Conservation (phyloP, 2,329 filamentous ascomycete species). For the Ceratocystis smalleyi region DNA sequence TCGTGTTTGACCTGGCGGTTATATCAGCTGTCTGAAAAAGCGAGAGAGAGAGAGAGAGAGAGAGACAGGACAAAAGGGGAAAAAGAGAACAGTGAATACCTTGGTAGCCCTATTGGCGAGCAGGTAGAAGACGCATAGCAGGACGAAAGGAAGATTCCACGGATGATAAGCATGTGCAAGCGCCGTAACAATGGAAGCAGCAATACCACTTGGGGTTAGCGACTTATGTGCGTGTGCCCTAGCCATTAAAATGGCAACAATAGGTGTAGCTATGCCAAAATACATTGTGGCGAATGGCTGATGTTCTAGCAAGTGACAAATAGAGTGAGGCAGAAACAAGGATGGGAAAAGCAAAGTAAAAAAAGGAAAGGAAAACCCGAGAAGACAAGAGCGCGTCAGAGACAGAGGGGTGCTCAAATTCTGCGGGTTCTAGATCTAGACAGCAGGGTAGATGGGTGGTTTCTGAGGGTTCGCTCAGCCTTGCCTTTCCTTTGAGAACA, state of each 20-base stretch:
- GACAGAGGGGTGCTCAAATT: background rate
- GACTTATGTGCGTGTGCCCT: slow-evolving; percentile 58
- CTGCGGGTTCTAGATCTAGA: too few relatives aligned
- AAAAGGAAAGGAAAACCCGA: background rate
- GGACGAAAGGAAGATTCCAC: slow-evolving; percentile 77
- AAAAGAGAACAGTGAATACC: slow-evolving; percentile 28
- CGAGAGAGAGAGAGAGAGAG: background rate
- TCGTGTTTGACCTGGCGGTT: slow-evolving; percentile 60
- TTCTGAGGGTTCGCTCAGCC: background rate
- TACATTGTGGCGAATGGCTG: slow-evolving; percentile 33
- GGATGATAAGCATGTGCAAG: slow-evolving; percentile 76
- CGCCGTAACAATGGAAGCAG: slow-evolving; percentile 58
- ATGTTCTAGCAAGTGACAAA: too few relatives aligned
- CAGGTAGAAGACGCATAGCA: slow-evolving; percentile 74
- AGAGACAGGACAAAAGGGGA: background rate
- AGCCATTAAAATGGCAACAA: slow-evolving; percentile 44
- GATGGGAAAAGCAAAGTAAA: background rate
- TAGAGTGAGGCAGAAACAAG: background rate
- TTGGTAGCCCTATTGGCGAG: slow-evolving; percentile 73
- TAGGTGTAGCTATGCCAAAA: slow-evolving; percentile 40
- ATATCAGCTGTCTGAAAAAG: slow-evolving; percentile 17
- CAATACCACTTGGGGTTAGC: slow-evolving; percentile 61
- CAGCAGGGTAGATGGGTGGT: background rate
- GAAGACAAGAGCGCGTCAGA: background rate
- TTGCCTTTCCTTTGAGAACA: background rate